Base-by-base conservation (phyloP, 2,329 filamentous ascomycete genomes). In the Sphaerulina vaccinii region DNA sequence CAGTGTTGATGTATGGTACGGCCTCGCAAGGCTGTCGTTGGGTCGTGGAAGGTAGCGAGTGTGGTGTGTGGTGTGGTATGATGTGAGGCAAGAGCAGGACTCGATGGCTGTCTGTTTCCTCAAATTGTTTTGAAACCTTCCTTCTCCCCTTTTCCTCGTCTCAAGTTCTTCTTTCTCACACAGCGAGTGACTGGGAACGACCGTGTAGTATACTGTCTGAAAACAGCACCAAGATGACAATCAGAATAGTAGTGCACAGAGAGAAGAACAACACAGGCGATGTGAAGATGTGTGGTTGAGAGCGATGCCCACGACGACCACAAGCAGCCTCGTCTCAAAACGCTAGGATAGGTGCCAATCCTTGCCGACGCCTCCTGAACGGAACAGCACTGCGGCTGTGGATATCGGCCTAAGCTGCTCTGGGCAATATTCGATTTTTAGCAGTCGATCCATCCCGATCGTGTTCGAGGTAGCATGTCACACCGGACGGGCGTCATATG, bases 1-100 rank as follows among this genome's bases (percentile, higher is more conserved):
- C 49, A 59, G 45, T 39, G 38, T 19, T 29, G 35, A 37, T 24
- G 27, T 32, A 32, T 13, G 27, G 5, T 18, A n/a, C 16, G 33
- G 56, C 52, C 50, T 58, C 54, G 51, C 33, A 37, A 53, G 54
- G 52, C 54, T 24, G 46, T 22, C 36, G 36, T 16, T 13, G 45
- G 22, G 45, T 37, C 29, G 33, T 32, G 19, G 41, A 38, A 33
- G 43, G n/a, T 19, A 47, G 44, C 35, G 45, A 37, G 13, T 48
- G 36, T 39, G 6, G 35, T 38, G 13, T 24, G 45, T 19, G 19
- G 18, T 19, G 24, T 7, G 33, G 22, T 10, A n/a, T n/a, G n/a
- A n/a, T n/a, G n/a, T n/a, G n/a, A n/a, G n/a, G n/a, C n/a, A n/a
- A n/a, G 33, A 13, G 43, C 29, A 18, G 35, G 33, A 35, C 23